These are phyloP conservation scores for Cadophora sp. DNA, from an alignment of 2,329 filamentous ascomycete species.

Conservation along the genomic window DNA sequence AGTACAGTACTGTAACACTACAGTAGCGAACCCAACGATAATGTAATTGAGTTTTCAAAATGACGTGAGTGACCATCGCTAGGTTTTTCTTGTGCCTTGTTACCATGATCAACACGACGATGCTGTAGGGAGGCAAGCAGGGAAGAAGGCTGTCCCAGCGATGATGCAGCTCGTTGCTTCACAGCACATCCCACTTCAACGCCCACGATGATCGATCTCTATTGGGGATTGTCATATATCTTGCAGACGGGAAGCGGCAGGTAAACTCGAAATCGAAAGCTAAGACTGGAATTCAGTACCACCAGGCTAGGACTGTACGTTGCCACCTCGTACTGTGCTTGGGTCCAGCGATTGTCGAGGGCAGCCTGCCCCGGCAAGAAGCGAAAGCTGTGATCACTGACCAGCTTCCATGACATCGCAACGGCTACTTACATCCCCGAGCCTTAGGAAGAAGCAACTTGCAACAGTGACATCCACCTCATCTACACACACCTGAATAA, in stretches of 20 bases:
- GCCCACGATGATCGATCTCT: constrained; percentile 23
- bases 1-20: background rate
- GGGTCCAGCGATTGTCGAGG: background rate
- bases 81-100: background rate
- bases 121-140: background rate
- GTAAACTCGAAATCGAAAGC: background rate
- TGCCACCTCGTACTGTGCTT: constrained; percentile 3
- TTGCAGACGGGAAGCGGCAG: constrained; percentile 22
- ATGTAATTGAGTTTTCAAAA: background rate
- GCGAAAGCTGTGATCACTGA: background rate
- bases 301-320: background rate
- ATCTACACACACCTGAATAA: background rate
- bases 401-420: constrained; percentile 11
- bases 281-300: background rate
- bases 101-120: background rate
- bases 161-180: background rate
- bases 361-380: too few species aligned
- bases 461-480: constrained; percentile 22
- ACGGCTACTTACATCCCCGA: constrained; percentile 18
- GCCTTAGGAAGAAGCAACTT: constrained; percentile 4
- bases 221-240: constrained; percentile 23
- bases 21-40: background rate
- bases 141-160: background rate
- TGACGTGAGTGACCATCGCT: background rate
- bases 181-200: constrained; percentile 16